Base-by-base conservation (phyloP, 179 eudicot genomes). In the Amaranthus tricolor region DNA sequence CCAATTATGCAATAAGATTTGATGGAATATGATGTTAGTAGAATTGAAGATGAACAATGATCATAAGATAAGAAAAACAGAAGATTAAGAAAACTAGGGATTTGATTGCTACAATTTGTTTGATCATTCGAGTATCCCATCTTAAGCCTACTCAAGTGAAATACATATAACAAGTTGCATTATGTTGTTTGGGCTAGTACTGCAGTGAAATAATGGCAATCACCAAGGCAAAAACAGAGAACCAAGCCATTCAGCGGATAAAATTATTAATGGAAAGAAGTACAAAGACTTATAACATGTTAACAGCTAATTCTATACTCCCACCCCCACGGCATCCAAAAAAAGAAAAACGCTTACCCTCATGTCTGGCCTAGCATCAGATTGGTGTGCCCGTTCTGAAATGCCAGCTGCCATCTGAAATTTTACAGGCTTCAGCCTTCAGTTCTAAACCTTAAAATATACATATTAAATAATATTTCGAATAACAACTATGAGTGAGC, bases 371-470 rank as follows among this genome's bases (percentile, higher is more conserved):
- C 96, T 87, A 74, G 84, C 84, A 88, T 90, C 95, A 63, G 85
- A 80, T 76, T 89, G 96, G 76, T 84, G 87, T 21, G 81, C 70
- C 55, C 93, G 79, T 63, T 95, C 97, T 43, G 97, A 89, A 87
- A 95, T 95, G 83, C 93, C 91, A 45, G 81, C 99, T 56, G 97
- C 96, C 99, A 95, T 95, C 99, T 94, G 90, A 75, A 88, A 86
- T 74, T 74, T 61, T 82, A 67, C 43, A 75, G 9, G 64, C n/a
- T n/a, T n/a, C n/a, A n/a, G 45, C 24, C 57, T 65, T 52, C 48
- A 66, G 55, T 50, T 7, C 19, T 66, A 20, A 72, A 17, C 51
- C 31, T 62, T 48, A 54, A 16, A 45, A 44, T 5, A 71, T 69
- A 57, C 59, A 69, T 43, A 62, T 74, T 20, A 19, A 19, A 45